Conservation (phyloP, 805 yeast species). For the Kuraishia ogatae region DNA sequence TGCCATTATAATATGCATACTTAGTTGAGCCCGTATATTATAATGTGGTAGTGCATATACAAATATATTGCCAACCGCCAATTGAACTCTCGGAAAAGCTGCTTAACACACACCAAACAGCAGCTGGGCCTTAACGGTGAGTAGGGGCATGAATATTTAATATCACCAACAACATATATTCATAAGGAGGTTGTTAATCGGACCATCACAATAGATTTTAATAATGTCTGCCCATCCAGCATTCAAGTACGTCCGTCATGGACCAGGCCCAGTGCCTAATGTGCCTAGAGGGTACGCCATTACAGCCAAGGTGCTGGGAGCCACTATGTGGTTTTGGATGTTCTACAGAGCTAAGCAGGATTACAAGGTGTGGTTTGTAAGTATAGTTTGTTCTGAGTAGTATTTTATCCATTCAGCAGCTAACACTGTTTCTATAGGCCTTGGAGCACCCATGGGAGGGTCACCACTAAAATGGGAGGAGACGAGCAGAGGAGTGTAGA, state of each 20-base stretch:
- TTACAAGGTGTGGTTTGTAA: conserved; percentile 48
- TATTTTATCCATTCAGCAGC: background rate
- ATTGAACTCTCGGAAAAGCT: background rate
- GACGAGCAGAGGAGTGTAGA: background rate
- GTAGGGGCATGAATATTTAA: no score
- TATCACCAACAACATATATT: background rate
- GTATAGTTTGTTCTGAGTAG: conserved; percentile 5
- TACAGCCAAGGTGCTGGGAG: conserved; percentile 65
- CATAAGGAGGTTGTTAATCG: no score
- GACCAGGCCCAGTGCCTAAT: conserved; percentile 59
- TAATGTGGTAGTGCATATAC: background rate
- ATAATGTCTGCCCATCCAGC: conserved; percentile 1
- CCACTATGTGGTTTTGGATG: conserved; percentile 86
- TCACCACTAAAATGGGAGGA: conserved; percentile 10
- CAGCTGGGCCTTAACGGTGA: background rate
- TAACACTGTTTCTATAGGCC: conserved; percentile 13
- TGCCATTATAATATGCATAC: background rate
- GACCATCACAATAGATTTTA: background rate
- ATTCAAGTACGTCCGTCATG: conserved; percentile 31
- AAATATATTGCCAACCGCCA: background rate
- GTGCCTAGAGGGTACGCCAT: conserved; percentile 48
- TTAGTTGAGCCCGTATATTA: background rate
- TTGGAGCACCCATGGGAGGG: conserved; percentile 36
- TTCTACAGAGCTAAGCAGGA: conserved; percentile 74
- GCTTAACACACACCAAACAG: background rate